Base-by-base conservation (phyloP, 768 basidiomycete genomes). In the Leccinum boreale region DNA sequence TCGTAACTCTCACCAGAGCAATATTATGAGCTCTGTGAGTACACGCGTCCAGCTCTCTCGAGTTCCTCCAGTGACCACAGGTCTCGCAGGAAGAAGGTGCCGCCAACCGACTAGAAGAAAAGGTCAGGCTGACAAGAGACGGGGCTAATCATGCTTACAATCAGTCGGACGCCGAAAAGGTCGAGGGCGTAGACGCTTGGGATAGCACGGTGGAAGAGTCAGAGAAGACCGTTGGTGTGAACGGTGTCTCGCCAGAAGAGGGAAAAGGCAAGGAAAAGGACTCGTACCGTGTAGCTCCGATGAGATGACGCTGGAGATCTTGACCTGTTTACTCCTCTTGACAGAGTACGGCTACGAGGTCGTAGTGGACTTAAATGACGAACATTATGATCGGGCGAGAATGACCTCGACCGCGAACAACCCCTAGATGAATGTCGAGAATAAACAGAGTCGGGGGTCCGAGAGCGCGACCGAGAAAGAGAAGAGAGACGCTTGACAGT, bases 41-140 rank as follows among this genome's bases (percentile, higher is more conserved):
- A 23, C 23, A 23, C 3, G 23, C 23, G 23, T 23, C 23, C 23
- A 28, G 8, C 28, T 28, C 7, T 28, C 26, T 28, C 26, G 23
- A 24, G 23, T 24, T 24, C 23, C 23, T 24, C 23, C 23, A 24
- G 23, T 24, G 23, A 24, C 23, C 23, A 24, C 23, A 24, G 4
- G 23, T 24, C 3, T 24, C 23, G 23, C 92, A 94, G 64, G 96
- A 98, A 71, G 96, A 98, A 70, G 24, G 93, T 56, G 94, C 94
- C 2, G 91, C 94, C 0, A 83, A 83, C 48, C 83, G 93, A 29
- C 78, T 98, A 19, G 94, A 91, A 0, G 93, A 94, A 70, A 90
- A 84, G 68, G 93, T 98, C 54, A 87, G 86, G 65, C 65, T 75
- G 58, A 90, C 87, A 72, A 90, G 88, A 67, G 81, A 80, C 44